These are phyloP conservation scores for Lepidium sativum DNA, from an alignment of 345 rosid species.

Conservation along the genomic window DNA sequence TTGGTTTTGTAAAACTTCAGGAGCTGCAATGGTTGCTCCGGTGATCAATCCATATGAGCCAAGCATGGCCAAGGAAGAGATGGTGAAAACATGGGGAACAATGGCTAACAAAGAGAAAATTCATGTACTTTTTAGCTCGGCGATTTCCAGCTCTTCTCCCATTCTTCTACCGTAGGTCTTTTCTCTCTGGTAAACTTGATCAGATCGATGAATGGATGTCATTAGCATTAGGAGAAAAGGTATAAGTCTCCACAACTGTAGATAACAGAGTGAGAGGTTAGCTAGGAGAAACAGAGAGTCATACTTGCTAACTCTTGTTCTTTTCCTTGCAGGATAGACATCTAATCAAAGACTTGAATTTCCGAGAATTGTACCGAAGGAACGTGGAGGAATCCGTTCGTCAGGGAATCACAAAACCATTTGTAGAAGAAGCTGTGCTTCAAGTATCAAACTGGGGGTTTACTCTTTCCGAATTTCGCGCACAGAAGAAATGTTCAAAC, in stretches of 20 bases:
- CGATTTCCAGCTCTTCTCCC: constrained; percentile 58
- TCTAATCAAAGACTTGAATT: constrained; percentile 39
- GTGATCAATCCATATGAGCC: constrained; percentile 71
- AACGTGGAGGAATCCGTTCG: constrained; percentile 88
- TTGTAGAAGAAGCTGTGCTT: constrained; percentile 71
- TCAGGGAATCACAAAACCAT: constrained; percentile 65
- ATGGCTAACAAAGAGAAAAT: constrained; percentile 52
- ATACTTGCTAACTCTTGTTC: not conserved
- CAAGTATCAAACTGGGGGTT: constrained; percentile 85
- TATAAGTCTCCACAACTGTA: not conserved
- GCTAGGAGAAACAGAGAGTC: not conserved
- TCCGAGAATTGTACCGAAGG: constrained; percentile 74
- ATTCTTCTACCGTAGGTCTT: constrained; percentile 49
- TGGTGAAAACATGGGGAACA: constrained; percentile 63
- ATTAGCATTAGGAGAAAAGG: constrained; percentile 61
- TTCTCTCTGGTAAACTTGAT: constrained; percentile 76
- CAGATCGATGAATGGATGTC: constrained; percentile 66
- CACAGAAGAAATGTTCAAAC: constrained; percentile 49
- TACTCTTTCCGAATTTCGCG: constrained; percentile 59
- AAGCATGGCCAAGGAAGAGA: constrained; percentile 77
- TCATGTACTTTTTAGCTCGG: constrained; percentile 59
- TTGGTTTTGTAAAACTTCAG: constrained; percentile 35
- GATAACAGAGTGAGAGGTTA: not conserved
- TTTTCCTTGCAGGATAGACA: constrained; percentile 52
- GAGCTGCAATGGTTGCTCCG: constrained; percentile 71